Evolutionary conservation across 805 yeast genomes (phyloP).

Genomic region (Saccharomycopsis vini): DNA sequence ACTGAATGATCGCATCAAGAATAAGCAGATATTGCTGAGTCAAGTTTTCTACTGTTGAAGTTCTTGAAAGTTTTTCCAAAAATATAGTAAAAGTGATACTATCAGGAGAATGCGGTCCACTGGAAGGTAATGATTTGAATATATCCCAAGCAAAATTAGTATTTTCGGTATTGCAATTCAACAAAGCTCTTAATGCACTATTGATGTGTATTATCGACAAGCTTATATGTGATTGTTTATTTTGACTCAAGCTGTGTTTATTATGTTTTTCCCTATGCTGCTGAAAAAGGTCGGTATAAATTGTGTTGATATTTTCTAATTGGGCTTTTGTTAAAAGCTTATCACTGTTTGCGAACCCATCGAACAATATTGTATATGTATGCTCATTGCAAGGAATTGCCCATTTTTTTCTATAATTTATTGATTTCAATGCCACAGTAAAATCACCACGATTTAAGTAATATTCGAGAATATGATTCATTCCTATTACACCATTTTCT

Average conservation of each 20-base stretch:
- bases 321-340: conserved; percentile 28
- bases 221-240: neutral
- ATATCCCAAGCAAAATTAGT: conserved; percentile 31
- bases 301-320: conserved; percentile 25
- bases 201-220: conserved; percentile 34
- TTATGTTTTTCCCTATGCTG: neutral
- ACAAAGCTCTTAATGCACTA: conserved; percentile 36
- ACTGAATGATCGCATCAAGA: neutral
- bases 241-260: neutral
- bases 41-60: too few relatives aligned
- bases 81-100: conserved; percentile 26
- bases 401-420: conserved; percentile 54
- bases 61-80: conserved; percentile 22
- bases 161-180: conserved; percentile 29
- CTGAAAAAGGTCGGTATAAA: conserved; percentile 6
- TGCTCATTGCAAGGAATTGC: conserved; percentile 43
- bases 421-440: conserved; percentile 41
- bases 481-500: conserved; percentile 45
- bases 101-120: conserved; percentile 26
- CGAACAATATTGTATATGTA: conserved; percentile 37
- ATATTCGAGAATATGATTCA: conserved; percentile 53
- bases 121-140: conserved; percentile 25
- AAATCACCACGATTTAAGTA: conserved; percentile 34
- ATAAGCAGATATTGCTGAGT: neutral
- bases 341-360: conserved; percentile 33